Evolutionary conservation across 805 yeast species (phyloP), one percentile per base, ranked within the genome.

Genomic region (Kodamaea hsintzibuensis): DNA sequence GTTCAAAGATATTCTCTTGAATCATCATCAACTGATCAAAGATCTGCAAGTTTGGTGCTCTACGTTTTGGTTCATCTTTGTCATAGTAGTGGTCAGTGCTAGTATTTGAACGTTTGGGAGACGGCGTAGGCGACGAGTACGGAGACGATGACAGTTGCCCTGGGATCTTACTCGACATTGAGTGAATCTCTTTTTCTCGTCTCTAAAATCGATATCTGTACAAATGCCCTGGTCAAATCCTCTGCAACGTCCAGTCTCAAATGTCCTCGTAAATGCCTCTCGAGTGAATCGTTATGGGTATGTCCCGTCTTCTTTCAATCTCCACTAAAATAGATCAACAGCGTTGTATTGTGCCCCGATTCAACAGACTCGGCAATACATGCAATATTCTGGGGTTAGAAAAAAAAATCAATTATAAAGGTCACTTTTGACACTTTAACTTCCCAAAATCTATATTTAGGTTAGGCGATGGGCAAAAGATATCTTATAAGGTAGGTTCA

Each of bases 21-120:
- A 49, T 30, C 27, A 43, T 51, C 44, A 52, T 25, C 44, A 52
- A 12, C 42, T 42, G 50, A 33, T 52, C 52, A 14, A 52, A 30
- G 27, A 52, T 37, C 22, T 43, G 51, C 19, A 52, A 39, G 39
- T 42, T 43, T 43, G 48, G 38, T 3, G 51, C 38, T 13, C 52
- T 27, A 14, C 47, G 44, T 39, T 35, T 47, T 2, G 42, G 35
- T 12, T 33, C 25, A 14, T 45, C 25, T 25, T 27, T 27, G 22
- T 45, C 38, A 19, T 45, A 17, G 40, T 30, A 33, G 25, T 19
- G 30, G 48, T 17, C 18, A 17, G 22, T 13, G n/a, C 22, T 25
- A 7, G 35, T 3, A 30, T 7, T 45, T 39, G 38, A 14, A 5
- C 48, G 14, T 33, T 14, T 40, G 45, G 40, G 49, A 16, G 49